These are phyloP conservation scores for Neonectria hederae DNA, from an alignment of 2,329 filamentous ascomycete genomes.

Conservation along the genomic window DNA sequence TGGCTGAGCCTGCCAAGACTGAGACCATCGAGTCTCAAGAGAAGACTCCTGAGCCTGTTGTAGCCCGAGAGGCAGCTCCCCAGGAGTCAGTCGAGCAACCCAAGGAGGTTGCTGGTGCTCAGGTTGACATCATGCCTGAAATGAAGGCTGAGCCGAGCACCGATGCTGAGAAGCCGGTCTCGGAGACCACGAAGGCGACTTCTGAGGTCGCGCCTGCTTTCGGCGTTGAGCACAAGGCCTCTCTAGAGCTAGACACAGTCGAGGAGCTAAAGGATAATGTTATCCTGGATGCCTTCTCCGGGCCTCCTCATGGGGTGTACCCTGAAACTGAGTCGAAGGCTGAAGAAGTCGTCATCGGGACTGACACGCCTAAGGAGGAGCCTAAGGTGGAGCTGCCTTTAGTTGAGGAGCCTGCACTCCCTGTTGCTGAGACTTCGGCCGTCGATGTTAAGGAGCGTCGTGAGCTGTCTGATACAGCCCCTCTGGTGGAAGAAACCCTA, in stretches of 20 bases:
- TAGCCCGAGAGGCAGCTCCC: background rate
- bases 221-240: constrained; percentile 3
- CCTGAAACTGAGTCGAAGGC: constrained; percentile 2
- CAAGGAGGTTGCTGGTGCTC: constrained; percentile 6
- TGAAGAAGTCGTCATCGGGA: background rate
- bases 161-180: constrained; percentile 24
- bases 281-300: constrained; percentile 29
- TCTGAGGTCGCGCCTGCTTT: constrained; percentile 13
- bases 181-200: constrained; percentile 14
- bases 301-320: constrained; percentile 26
- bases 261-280: constrained; percentile 18
- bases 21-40: background rate
- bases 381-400: constrained; percentile 8
- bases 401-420: background rate
- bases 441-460: constrained; percentile 6
- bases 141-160: constrained; percentile 2
- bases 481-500: background rate
- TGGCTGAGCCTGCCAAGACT: background rate
- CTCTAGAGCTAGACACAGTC: background rate
- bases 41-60: background rate
- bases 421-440: background rate
- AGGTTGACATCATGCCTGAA: constrained; percentile 3
- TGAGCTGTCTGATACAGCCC: background rate
- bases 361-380: background rate
- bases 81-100: background rate